These are phyloP conservation scores for Alternaria gansuensis DNA, from an alignment of 2,329 filamentous ascomycete genomes.

Conservation along the genomic window DNA sequence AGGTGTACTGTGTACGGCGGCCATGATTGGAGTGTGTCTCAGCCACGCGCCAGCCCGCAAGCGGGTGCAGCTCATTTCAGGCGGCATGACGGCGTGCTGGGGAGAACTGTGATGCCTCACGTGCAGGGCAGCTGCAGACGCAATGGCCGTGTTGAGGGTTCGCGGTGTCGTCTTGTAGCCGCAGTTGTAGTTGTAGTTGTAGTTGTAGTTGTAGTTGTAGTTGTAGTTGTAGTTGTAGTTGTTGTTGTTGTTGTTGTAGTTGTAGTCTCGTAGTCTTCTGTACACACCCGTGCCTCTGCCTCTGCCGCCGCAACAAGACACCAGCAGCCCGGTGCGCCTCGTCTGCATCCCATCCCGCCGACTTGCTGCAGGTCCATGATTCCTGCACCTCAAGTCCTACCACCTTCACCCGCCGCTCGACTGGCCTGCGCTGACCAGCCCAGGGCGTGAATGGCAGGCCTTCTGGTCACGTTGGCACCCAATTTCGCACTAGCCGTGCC, in stretches of 20 bases:
- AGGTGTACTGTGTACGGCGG: neutral
- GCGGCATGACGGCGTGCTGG: slow-evolving; percentile 32
- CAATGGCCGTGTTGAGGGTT: slow-evolving; percentile 16
- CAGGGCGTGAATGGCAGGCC: slow-evolving; percentile 23
- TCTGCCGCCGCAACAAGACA: slow-evolving; percentile 2
- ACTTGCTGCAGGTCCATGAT: slow-evolving; percentile 25
- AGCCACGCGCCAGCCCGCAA: slow-evolving; percentile 38
- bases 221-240: no score
- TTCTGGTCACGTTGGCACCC: slow-evolving; percentile 25
- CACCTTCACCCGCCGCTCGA: slow-evolving; percentile 16
- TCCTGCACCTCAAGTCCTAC: slow-evolving; percentile 16
- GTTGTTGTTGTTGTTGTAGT: no score
- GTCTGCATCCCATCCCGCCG: slow-evolving; percentile 14
- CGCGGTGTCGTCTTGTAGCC: neutral
- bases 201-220: no score
- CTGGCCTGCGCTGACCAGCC: slow-evolving; percentile 18
- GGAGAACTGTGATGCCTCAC: slow-evolving; percentile 35
- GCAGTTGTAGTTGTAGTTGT: no score
- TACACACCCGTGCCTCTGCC: slow-evolving; percentile 2
- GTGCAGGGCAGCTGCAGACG: slow-evolving; percentile 30
- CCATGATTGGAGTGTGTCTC: slow-evolving; percentile 28
- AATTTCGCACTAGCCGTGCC: slow-evolving; percentile 30
- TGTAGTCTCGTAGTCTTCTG: no score
- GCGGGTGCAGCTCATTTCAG: slow-evolving; percentile 27
- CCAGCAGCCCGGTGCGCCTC: slow-evolving; percentile 23